Evolutionary conservation across 139 green algal species (phyloP).

Genomic region (Picocystis salinarum): DNA sequence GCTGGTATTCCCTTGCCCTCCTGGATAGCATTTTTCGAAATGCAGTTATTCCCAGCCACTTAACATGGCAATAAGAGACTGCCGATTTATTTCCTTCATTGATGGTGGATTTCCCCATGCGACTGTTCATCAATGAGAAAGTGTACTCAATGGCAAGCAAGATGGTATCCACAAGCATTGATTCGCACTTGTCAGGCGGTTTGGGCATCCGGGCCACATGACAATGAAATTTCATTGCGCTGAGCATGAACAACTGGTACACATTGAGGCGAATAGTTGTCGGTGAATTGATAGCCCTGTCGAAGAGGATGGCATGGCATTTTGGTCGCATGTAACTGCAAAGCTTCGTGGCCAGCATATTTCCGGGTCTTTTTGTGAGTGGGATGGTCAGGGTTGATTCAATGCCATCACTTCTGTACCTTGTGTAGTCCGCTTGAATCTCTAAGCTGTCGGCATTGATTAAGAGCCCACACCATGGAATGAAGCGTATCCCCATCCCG

Average conservation of each 20-base stretch:
- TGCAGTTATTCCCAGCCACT: constrained; percentile 45
- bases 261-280: constrained; percentile 62
- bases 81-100: no score
- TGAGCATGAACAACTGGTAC: constrained; percentile 59
- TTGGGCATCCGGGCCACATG: constrained; percentile 28
- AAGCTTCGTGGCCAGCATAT: constrained; percentile 35
- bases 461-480: constrained; percentile 77
- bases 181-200: no score
- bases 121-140: no score
- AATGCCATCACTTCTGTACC: constrained; percentile 38
- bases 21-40: constrained; percentile 32
- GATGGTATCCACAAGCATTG: no score
- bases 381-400: constrained; percentile 36
- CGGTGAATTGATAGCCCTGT: constrained; percentile 49
- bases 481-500: constrained; percentile 17
- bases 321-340: constrained; percentile 68
- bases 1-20: no score
- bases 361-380: constrained; percentile 10
- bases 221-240: constrained; percentile 63
- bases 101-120: no score
- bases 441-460: constrained; percentile 51
- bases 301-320: constrained; percentile 61
- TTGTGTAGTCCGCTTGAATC: constrained; percentile 69
- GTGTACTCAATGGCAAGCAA: no score
- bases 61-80: constrained; percentile 11